Conservation (phyloP, 2,329 filamentous ascomycete species). For the Didymella pinodella region DNA sequence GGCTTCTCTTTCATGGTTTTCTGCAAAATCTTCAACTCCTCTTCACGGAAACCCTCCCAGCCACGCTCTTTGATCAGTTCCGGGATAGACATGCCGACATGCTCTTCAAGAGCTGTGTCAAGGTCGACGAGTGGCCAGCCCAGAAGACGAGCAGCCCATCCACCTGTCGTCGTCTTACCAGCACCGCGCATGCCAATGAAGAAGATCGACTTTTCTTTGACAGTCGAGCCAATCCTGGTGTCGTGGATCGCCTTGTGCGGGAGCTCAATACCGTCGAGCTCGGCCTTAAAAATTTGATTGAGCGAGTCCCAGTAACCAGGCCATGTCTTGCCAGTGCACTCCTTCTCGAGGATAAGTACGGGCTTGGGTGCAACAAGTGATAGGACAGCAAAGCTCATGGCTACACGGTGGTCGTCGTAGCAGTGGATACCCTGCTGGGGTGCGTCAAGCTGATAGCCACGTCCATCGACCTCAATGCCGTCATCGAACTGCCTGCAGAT, state of each 20-base stretch:
- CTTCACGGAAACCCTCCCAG: constrained; percentile 87
- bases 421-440: constrained; percentile 77
- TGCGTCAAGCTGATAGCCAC: constrained; percentile 59
- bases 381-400: constrained; percentile 97
- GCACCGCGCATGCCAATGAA: constrained; percentile 98
- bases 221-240: constrained; percentile 35
- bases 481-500: constrained; percentile 87
- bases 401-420: constrained; percentile 97
- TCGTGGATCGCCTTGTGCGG: constrained; percentile 47
- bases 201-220: constrained; percentile 74
- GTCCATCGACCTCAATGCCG: constrained; percentile 79
- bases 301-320: constrained; percentile 97
- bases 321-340: constrained; percentile 98
- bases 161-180: constrained; percentile 92
- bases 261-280: constrained; percentile 76
- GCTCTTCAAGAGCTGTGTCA: constrained; percentile 83
- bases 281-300: constrained; percentile 77
- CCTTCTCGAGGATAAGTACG: constrained; percentile 83
- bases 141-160: constrained; percentile 80
- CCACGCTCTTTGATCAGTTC: constrained; percentile 80
- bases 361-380: constrained; percentile 74
- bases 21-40: constrained; percentile 77
- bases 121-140: constrained; percentile 83
- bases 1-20: constrained; percentile 77
- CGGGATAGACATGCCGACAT: constrained; percentile 78